Conservation (phyloP, 495 filamentous ascomycete species). For the Hyaloscypha finlandica region DNA sequence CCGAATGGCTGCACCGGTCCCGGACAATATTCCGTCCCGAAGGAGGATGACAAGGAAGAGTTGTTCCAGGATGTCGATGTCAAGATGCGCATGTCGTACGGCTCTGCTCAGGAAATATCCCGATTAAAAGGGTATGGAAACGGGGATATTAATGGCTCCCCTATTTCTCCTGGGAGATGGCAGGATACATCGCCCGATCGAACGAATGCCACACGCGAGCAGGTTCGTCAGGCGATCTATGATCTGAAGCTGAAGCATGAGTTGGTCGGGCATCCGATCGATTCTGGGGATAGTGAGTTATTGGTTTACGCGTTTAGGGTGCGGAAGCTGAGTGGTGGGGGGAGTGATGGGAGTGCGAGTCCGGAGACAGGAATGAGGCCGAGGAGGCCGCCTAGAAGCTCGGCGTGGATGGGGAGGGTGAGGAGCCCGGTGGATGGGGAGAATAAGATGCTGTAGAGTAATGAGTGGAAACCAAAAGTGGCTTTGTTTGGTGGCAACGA, state of each 20-base stretch:
- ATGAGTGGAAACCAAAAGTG: no score
- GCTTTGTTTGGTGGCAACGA: no score
- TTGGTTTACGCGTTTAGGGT: constrained; percentile 14
- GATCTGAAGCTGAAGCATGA: constrained; percentile 10
- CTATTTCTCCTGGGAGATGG: not conserved
- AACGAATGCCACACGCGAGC: not conserved
- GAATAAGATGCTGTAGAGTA: not conserved
- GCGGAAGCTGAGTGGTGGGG: not conserved
- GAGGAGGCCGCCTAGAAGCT: constrained; percentile 7
- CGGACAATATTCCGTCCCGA: constrained; percentile 16
- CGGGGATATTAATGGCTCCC: not conserved
- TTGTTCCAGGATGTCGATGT: constrained; percentile 19
- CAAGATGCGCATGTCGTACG: constrained; percentile 16
- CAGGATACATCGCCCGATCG: not conserved
- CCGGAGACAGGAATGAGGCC: not conserved
- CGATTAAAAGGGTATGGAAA: no score
- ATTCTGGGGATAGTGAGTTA: constrained; percentile 12
- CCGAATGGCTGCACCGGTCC: constrained; percentile 44
- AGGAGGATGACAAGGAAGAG: constrained; percentile 11
- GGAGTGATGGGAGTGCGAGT: no score
- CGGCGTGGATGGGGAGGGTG: not conserved
- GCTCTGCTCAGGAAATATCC: not conserved
- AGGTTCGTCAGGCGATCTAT: constrained; percentile 4
- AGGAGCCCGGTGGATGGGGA: not conserved
- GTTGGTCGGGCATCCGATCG: constrained; percentile 5